Conservation (phyloP, 2,329 filamentous ascomycete species). For the Phialophora verrucosa region DNA sequence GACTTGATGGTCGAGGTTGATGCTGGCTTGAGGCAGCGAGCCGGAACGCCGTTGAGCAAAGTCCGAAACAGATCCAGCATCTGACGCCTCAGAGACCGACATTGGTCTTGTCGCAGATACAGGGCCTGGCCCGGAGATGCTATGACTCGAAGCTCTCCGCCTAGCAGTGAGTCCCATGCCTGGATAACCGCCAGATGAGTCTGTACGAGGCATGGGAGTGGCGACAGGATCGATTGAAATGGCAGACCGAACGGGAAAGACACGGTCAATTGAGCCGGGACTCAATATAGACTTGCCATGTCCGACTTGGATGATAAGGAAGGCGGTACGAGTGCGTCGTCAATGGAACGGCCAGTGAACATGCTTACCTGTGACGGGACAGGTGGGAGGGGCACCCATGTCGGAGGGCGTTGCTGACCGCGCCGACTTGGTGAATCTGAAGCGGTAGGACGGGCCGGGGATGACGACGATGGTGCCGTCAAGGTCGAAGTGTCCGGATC, state of each 20-base stretch:
- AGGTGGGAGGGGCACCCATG: conserved; percentile 27
- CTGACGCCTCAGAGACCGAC: conserved; percentile 15
- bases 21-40: neutral
- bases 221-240: conserved; percentile 69
- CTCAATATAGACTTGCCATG: conserved; percentile 34
- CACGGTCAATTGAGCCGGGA: conserved; percentile 59
- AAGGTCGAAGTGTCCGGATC: neutral
- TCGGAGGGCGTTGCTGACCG: conserved; percentile 20
- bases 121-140: neutral
- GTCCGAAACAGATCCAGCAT: conserved; percentile 2
- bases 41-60: neutral
- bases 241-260: conserved; percentile 83
- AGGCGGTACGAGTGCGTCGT: conserved; percentile 13
- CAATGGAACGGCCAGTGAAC: conserved; percentile 32
- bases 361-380: conserved; percentile 34
- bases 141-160: neutral
- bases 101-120: neutral
- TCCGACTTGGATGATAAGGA: conserved; percentile 19
- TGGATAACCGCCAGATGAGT: conserved; percentile 28
- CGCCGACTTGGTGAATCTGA: conserved; percentile 3
- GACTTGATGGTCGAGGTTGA: conserved; percentile 17
- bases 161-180: conserved; percentile 12
- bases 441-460: neutral
- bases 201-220: conserved; percentile 40
- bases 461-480: neutral